Percentiles rank a stretch among this genome's conserved stretches.
These are phyloP conservation scores for Talaromyces rugulosus DNA, from an alignment of 2,329 filamentous ascomycete species.

Conservation along the genomic window DNA sequence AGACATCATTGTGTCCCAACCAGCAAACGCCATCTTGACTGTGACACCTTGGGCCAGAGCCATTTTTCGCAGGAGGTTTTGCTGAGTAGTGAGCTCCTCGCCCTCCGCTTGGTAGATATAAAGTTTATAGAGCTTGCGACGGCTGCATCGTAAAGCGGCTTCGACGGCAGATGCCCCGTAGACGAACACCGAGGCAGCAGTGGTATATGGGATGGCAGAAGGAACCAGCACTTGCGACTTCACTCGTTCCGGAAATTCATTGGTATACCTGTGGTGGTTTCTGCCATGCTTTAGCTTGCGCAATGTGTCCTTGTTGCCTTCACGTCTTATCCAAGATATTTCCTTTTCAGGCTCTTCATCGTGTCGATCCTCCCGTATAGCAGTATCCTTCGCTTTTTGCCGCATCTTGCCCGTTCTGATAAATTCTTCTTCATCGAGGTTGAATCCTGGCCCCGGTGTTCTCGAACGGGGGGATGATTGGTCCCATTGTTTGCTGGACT, in stretches of 20 bases:
- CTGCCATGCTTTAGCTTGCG: slow-evolving; percentile 9
- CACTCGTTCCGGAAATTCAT: slow-evolving; percentile 27
- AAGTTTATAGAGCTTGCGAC: slow-evolving; percentile 75
- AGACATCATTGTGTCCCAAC: slow-evolving; percentile 67
- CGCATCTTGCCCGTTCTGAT: slow-evolving; percentile 28
- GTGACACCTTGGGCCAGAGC: slow-evolving; percentile 45
- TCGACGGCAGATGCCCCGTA: slow-evolving; percentile 80
- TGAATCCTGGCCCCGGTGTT: not conserved
- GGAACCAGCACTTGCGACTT: slow-evolving; percentile 35
- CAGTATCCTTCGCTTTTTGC: not conserved
- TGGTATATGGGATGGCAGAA: slow-evolving; percentile 63
- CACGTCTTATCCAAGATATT: not conserved
- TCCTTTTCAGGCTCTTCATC: not conserved
- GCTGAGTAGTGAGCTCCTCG: slow-evolving; percentile 44
- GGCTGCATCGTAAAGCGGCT: slow-evolving; percentile 66
- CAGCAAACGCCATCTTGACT: slow-evolving; percentile 57
- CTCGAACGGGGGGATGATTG: not conserved
- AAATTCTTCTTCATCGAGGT: slow-evolving; percentile 29
- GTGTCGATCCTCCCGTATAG: not conserved
- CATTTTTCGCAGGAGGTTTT: slow-evolving; percentile 32
- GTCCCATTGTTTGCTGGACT: not conserved
- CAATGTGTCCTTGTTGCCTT: too few species aligned
- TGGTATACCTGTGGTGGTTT: slow-evolving; percentile 14
- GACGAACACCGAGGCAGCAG: slow-evolving; percentile 84
- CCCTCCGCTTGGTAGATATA: slow-evolving; percentile 67